Evolutionary conservation across 2,329 filamentous ascomycete genomes (phyloP).

Genomic region (Colletotrichum trifolii): DNA sequence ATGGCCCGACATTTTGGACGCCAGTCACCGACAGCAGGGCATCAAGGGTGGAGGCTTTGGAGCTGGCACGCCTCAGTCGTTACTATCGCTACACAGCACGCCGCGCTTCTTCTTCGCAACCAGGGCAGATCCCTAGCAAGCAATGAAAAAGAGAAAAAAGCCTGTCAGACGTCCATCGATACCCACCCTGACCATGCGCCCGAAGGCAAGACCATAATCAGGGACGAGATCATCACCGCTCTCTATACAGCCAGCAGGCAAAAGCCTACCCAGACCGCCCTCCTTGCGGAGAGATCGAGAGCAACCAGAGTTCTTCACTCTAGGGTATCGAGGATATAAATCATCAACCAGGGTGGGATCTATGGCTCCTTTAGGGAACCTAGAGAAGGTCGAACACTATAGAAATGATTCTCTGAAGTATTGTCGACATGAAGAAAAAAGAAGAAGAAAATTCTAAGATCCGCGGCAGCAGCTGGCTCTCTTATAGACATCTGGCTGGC

Average conservation of each 20-base stretch:
- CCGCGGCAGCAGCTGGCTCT: conserved; percentile 40
- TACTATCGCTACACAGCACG: neutral
- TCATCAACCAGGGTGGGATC: conserved; percentile 97
- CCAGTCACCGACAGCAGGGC: no score
- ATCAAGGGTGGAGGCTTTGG: no score
- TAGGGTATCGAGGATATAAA: conserved; percentile 86
- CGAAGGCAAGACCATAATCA: conserved; percentile 77
- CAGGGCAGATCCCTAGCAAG: conserved; percentile 56
- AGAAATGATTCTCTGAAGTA: conserved; percentile 93
- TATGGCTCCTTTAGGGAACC: conserved; percentile 93
- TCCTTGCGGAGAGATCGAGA: conserved; percentile 72
- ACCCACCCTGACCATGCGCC: conserved; percentile 83
- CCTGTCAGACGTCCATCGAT: conserved; percentile 92
- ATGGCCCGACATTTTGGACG: no score
- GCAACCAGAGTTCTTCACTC: conserved; percentile 80
- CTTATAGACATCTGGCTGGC: conserved; percentile 52
- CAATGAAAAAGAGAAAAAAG: conserved; percentile 68
- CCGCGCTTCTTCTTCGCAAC: conserved; percentile 62
- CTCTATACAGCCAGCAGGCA: conserved; percentile 73
- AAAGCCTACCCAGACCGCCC: conserved; percentile 57
- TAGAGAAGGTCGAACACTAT: conserved; percentile 95
- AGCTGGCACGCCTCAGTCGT: neutral
- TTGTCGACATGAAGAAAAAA: conserved; percentile 70
- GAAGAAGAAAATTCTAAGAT: conserved; percentile 51
- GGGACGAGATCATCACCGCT: conserved; percentile 95